A percentile compares a stretch with the other conserved stretches of the same genome.
Evolutionary conservation across 2,329 filamentous ascomycete species (phyloP).

Genomic region (Colletotrichum aenigma): DNA sequence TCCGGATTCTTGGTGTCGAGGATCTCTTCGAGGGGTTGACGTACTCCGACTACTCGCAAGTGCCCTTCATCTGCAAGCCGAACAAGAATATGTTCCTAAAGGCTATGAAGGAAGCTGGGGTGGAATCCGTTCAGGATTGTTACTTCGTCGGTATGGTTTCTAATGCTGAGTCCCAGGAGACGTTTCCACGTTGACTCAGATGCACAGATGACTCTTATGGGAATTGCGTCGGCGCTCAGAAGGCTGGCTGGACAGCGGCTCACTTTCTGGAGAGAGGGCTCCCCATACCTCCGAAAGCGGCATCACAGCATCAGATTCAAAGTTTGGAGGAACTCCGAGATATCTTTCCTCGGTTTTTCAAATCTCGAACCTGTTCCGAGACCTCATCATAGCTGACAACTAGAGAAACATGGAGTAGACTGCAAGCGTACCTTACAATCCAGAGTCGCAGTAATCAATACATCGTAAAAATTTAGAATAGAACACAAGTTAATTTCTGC

Average conservation of each 20-base stretch:
- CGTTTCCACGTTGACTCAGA: constrained; percentile 33
- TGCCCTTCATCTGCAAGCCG: constrained; percentile 86
- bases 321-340: neutral
- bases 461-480: neutral
- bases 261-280: constrained; percentile 84
- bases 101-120: constrained; percentile 83
- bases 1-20: constrained; percentile 79
- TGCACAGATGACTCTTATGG: constrained; percentile 82
- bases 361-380: neutral
- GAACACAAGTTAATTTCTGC: neutral
- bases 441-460: neutral
- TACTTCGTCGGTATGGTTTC: neutral
- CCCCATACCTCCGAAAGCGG: neutral
- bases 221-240: constrained; percentile 76
- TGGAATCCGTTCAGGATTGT: constrained; percentile 49
- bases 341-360: neutral
- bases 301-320: neutral
- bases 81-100: constrained; percentile 81
- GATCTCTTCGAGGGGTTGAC: constrained; percentile 94
- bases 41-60: constrained; percentile 83
- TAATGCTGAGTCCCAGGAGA: no score
- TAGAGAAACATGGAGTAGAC: neutral
- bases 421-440: neutral
- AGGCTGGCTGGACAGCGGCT: constrained; percentile 81
- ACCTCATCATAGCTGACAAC: neutral